These are phyloP conservation scores for Phytopythium delawarense DNA, from an alignment of 352 stramenopile species.

Conservation along the genomic window DNA sequence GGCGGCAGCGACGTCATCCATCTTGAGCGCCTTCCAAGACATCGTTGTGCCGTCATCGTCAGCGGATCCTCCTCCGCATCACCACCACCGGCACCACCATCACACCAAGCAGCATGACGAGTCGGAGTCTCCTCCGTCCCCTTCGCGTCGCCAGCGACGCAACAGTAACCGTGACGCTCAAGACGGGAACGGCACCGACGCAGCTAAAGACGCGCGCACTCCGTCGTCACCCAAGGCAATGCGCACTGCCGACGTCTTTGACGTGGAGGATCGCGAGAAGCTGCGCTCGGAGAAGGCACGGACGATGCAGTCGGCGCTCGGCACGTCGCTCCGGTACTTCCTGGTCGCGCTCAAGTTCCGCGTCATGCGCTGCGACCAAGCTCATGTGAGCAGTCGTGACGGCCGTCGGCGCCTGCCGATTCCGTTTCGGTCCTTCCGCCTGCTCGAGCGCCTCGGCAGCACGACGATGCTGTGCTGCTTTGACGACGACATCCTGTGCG, in stretches of 20 bases:
- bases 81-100: constrained; percentile 1
- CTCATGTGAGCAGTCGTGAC: constrained; percentile 31
- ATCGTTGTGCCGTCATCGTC: constrained; percentile 35
- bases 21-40: constrained; percentile 72
- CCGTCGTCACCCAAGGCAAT: constrained; percentile 26
- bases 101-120: neutral
- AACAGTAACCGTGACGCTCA: neutral
- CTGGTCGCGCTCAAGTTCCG: constrained; percentile 65
- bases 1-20: constrained; percentile 61
- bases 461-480: constrained; percentile 88
- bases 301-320: constrained; percentile 55
- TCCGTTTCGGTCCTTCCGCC: constrained; percentile 69
- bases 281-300: constrained; percentile 63
- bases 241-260: constrained; percentile 59
- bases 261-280: constrained; percentile 82
- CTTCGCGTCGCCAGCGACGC: neutral
- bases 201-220: neutral
- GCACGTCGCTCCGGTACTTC: constrained; percentile 74
- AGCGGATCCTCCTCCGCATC: neutral
- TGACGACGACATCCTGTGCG: constrained; percentile 83
- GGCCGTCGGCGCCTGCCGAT: constrained; percentile 38
- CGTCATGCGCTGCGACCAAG: constrained; percentile 40
- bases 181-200: neutral
- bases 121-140: neutral
- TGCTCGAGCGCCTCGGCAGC: constrained; percentile 77